Evolutionary conservation across 1,284 basidiomycete species (phyloP).

Genomic region (Pulchroboletus neoregius): DNA sequence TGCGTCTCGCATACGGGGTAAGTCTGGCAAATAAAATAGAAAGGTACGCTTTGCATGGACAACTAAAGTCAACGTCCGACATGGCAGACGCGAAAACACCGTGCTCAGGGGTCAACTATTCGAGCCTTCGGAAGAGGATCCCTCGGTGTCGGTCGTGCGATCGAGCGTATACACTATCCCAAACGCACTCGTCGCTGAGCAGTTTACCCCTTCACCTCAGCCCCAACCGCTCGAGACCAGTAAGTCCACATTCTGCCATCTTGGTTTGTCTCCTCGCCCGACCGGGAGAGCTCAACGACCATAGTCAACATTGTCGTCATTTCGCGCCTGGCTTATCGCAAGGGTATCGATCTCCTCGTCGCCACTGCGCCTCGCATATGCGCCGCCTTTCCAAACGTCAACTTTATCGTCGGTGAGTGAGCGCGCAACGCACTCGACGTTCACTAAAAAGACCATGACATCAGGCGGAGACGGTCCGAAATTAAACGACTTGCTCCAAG

Average conservation of each 20-base stretch:
- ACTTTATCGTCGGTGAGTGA: conserved; percentile 91
- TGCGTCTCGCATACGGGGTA: conserved; percentile 98
- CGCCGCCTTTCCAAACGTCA: conserved; percentile 75
- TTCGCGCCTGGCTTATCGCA: conserved; percentile 94
- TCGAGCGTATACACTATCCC: conserved; percentile 86
- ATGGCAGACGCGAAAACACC: conserved; percentile 83
- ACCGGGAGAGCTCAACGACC: background rate
- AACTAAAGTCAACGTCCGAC: background rate
- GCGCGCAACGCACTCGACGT: background rate
- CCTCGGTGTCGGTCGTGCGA: conserved; percentile 47
- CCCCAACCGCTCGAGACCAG: conserved; percentile 53
- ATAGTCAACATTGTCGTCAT: conserved; percentile 91
- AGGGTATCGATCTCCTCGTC: conserved; percentile 94
- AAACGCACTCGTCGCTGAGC: conserved; percentile 86
- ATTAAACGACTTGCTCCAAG: conserved; percentile 91
- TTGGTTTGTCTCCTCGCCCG: background rate
- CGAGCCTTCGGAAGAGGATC: conserved; percentile 43
- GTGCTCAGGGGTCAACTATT: conserved; percentile 81
- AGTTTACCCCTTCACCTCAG: conserved; percentile 67
- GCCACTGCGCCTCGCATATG: conserved; percentile 91
- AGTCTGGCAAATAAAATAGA: too few species aligned
- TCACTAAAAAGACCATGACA: background rate
- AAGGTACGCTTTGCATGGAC: too few species aligned
- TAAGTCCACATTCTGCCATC: conserved; percentile 36
- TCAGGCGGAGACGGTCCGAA: conserved; percentile 95